phyloP scores from a whole-genome alignment of 345 rosid species.

The Punica granatum region DNA sequence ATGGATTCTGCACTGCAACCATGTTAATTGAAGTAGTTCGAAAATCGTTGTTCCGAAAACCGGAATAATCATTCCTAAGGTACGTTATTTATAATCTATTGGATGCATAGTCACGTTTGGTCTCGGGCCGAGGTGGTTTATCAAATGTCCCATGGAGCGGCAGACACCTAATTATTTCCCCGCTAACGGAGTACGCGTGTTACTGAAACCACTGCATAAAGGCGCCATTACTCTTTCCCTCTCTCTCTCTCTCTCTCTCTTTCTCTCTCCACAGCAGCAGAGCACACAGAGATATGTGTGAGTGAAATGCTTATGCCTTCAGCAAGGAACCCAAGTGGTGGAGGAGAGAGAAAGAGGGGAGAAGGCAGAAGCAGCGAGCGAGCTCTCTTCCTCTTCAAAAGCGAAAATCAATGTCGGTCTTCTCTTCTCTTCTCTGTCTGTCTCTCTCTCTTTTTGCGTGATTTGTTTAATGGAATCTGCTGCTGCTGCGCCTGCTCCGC shows the following conservation, averaged over 20 bases:
- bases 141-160: background rate
- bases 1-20: too few relatives aligned
- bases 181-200: slow-evolving; percentile 35
- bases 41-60: too few relatives aligned
- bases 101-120: background rate
- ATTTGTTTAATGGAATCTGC: slow-evolving; percentile 11
- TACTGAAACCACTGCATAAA: slow-evolving; percentile 30
- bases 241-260: background rate
- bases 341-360: background rate
- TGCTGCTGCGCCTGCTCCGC: background rate
- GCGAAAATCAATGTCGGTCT: slow-evolving; percentile 28
- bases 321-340: background rate
- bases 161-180: slow-evolving; percentile 19
- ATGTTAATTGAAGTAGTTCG: too few relatives aligned
- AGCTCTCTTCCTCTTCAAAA: slow-evolving; percentile 4
- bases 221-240: slow-evolving; percentile 7
- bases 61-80: too few relatives aligned
- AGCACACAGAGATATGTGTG: too few relatives aligned
- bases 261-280: background rate
- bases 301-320: background rate
- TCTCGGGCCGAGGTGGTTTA: background rate
- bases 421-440: slow-evolving; percentile 16
- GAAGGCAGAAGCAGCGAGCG: slow-evolving; percentile 1
- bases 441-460: slow-evolving; percentile 12
- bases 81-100: background rate